Evolutionary conservation across 2,329 filamentous ascomycete species (phyloP).

Genomic region (Fusarium setosum): DNA sequence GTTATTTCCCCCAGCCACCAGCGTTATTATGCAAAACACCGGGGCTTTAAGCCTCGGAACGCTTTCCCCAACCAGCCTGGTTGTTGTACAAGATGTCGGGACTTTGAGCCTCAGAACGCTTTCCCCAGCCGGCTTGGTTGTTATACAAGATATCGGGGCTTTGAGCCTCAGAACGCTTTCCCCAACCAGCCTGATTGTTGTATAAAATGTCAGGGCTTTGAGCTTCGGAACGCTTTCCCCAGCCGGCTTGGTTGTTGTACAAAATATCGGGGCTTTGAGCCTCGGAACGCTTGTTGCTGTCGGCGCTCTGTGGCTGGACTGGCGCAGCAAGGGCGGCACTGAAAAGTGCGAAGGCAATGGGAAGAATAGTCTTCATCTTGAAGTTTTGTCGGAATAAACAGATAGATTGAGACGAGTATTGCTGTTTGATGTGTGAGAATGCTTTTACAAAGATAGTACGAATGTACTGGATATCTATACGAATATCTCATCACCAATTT

Average conservation of each 20-base stretch:
- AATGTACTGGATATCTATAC: neutral
- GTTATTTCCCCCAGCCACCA: neutral
- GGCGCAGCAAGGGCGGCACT: neutral
- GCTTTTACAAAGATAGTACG: neutral
- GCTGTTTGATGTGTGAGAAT: too few species aligned
- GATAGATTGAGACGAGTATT: neutral
- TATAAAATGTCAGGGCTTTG: conserved; percentile 1
- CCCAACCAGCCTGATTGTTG: conserved; percentile 1
- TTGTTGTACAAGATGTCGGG: neutral
- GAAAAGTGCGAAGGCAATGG: neutral
- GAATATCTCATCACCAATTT: neutral
- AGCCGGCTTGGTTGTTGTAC: conserved; percentile 7
- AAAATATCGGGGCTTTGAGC: conserved; percentile 6
- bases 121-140: conserved; percentile 6
- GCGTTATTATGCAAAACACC: neutral
- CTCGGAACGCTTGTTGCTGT: conserved; percentile 3
- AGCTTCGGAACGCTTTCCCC: conserved; percentile 3
- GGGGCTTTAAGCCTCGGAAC: neutral
- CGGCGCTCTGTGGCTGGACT: neutral
- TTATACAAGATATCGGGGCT: conserved; percentile 10
- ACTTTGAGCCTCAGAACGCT: conserved; percentile 2
- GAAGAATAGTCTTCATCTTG: conserved; percentile 4
- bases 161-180: neutral
- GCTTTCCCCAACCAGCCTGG: neutral
- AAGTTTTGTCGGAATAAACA: neutral